phyloP scores from a whole-genome alignment of 1,284 basidiomycete genomes.

The Boletus semigastroideus region DNA sequence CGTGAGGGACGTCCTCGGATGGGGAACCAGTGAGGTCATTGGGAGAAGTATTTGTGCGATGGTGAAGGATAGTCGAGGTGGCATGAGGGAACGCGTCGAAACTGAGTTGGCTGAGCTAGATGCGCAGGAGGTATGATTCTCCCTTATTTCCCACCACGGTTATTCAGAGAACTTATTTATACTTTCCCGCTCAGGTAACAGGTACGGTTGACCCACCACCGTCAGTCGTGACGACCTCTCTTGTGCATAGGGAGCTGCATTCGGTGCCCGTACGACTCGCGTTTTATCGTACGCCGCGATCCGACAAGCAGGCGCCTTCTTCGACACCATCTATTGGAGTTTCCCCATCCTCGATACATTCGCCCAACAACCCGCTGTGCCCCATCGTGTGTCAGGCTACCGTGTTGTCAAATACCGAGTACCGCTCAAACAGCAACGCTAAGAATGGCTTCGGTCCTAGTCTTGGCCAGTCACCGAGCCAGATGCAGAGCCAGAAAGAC shows the following conservation, averaged over 20 bases:
- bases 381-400: slow-evolving; percentile 36
- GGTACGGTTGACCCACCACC: slow-evolving; percentile 16
- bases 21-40: slow-evolving; percentile 67
- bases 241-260: slow-evolving; percentile 24
- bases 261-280: slow-evolving; percentile 27
- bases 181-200: slow-evolving; percentile 6
- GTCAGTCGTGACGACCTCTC: slow-evolving; percentile 23
- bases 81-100: slow-evolving; percentile 20
- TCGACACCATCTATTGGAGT: slow-evolving; percentile 1
- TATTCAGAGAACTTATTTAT: background rate
- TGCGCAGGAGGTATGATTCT: slow-evolving; percentile 12
- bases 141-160: background rate
- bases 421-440: background rate
- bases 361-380: slow-evolving; percentile 20
- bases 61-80: slow-evolving; percentile 28
- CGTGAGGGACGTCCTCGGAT: slow-evolving; percentile 59
- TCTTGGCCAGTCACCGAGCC: background rate
- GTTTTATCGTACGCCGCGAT: slow-evolving; percentile 26
- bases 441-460: background rate
- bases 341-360: slow-evolving; percentile 11
- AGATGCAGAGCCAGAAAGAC: background rate
- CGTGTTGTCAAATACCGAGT: slow-evolving; percentile 14
- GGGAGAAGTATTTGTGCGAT: slow-evolving; percentile 64
- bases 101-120: slow-evolving; percentile 22
- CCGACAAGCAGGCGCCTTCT: background rate